Evolutionary conservation across 2,329 filamentous ascomycete species (phyloP).

Genomic region (Fusarium sp.): DNA sequence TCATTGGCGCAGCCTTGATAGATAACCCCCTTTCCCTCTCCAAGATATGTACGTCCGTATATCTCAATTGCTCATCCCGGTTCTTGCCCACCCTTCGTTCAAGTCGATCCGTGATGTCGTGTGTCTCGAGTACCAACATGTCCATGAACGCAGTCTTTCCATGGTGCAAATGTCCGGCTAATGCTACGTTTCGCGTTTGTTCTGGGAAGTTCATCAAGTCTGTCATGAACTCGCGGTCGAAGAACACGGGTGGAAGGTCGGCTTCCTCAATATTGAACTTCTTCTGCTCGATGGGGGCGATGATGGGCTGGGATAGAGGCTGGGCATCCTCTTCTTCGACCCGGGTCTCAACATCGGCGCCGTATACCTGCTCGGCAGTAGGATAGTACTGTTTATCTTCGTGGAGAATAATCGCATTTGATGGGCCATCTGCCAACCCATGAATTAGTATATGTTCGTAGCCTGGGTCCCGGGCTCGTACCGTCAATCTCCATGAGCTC

Average conservation of each 20-base stretch:
- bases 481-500: conserved; percentile 95
- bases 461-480: conserved; percentile 47
- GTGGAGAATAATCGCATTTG: conserved; percentile 96
- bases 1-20: conserved; percentile 95
- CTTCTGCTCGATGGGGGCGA: conserved; percentile 91
- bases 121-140: conserved; percentile 95
- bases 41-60: conserved; percentile 90
- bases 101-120: conserved; percentile 82
- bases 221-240: conserved; percentile 90
- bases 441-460: conserved; percentile 10
- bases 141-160: conserved; percentile 99
- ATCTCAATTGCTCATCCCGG: conserved; percentile 88
- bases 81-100: conserved; percentile 84
- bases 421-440: conserved; percentile 73
- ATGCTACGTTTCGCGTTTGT: conserved; percentile 90
- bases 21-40: conserved; percentile 92
- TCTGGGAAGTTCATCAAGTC: conserved; percentile 97
- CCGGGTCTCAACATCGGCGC: conserved; percentile 90
- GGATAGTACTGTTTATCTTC: conserved; percentile 99
- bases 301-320: conserved; percentile 89
- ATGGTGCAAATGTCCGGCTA: conserved; percentile 94
- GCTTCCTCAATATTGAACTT: conserved; percentile 95
- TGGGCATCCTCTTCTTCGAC: conserved; percentile 98
- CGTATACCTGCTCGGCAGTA: conserved; percentile 96
- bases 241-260: conserved; percentile 88